These are phyloP conservation scores for Neoconidiobolus thromboides DNA, from an alignment of 371 early-diverging fungal genomes.

Conservation along the genomic window DNA sequence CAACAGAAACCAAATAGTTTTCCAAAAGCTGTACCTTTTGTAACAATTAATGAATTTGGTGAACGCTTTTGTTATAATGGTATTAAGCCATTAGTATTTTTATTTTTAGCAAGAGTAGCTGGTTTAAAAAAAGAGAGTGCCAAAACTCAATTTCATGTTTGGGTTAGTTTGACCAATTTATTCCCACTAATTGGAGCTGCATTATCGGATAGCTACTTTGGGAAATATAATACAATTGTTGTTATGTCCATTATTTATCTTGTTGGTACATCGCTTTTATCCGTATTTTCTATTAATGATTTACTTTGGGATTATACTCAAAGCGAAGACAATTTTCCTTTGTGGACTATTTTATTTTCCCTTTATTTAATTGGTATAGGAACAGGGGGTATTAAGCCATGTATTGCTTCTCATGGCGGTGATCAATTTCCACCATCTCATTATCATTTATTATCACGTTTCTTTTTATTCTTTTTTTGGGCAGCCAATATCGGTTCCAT, in stretches of 20 bases:
- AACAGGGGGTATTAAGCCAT: background rate
- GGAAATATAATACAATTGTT: background rate
- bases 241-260: background rate
- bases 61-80: slow-evolving; percentile 13
- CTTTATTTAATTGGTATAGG: background rate
- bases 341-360: background rate
- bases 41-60: slow-evolving; percentile 9
- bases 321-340: background rate
- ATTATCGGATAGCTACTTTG: background rate
- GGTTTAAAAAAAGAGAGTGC: slow-evolving; percentile 9
- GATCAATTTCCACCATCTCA: background rate
- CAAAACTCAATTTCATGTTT: slow-evolving; percentile 20
- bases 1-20: slow-evolving; percentile 1
- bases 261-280: background rate
- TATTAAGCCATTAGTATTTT: slow-evolving; percentile 5
- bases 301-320: background rate
- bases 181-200: background rate
- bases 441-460: background rate
- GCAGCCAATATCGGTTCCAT: background rate
- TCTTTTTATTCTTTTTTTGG: background rate
- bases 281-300: background rate
- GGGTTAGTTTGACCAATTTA: slow-evolving; percentile 29
- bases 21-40: slow-evolving; percentile 10
- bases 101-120: slow-evolving; percentile 10
- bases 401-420: background rate